These are phyloP conservation scores for Phytopythium mirpurense DNA, from an alignment of 352 stramenopile genomes.

Conservation along the genomic window DNA sequence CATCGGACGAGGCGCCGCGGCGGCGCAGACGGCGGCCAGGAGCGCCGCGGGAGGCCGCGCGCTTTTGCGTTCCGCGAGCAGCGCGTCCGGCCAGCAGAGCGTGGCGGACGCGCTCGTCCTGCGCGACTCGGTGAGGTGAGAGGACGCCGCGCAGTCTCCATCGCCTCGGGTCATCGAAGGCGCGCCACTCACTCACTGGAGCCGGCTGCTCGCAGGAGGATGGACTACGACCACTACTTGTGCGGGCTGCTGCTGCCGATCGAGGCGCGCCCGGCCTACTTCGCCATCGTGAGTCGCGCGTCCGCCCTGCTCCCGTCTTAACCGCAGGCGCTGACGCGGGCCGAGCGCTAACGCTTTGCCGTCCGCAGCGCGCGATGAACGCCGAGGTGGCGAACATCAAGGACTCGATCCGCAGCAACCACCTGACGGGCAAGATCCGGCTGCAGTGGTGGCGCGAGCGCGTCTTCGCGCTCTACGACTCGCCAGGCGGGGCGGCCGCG, in stretches of 20 bases:
- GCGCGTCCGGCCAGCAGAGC: background rate
- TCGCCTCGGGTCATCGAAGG: no score
- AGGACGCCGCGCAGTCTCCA: no score
- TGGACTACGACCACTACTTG: conserved; percentile 84
- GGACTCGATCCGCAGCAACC: conserved; percentile 83
- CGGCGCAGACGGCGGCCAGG: background rate
- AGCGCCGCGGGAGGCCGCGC: conserved; percentile 9
- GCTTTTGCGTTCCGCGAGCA: conserved; percentile 4
- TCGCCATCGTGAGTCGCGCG: conserved; percentile 58
- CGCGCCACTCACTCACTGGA: no score
- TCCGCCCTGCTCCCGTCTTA: background rate
- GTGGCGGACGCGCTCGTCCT: conserved; percentile 23
- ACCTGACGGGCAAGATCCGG: conserved; percentile 83
- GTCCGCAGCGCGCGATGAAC: conserved; percentile 78
- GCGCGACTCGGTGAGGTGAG: conserved; percentile 42
- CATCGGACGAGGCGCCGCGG: background rate
- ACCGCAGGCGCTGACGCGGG: background rate
- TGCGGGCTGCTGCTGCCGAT: conserved; percentile 68
- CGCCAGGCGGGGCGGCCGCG: conserved; percentile 4
- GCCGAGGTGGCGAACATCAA: conserved; percentile 89
- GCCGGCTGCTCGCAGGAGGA: conserved; percentile 40
- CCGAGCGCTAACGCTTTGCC: background rate
- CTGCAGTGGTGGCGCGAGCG: conserved; percentile 91
- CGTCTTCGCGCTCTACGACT: conserved; percentile 66
- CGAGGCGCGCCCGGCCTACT: conserved; percentile 58